phyloP scores from a whole-genome alignment of 305 asterid genomes.

The Lippia alba region DNA sequence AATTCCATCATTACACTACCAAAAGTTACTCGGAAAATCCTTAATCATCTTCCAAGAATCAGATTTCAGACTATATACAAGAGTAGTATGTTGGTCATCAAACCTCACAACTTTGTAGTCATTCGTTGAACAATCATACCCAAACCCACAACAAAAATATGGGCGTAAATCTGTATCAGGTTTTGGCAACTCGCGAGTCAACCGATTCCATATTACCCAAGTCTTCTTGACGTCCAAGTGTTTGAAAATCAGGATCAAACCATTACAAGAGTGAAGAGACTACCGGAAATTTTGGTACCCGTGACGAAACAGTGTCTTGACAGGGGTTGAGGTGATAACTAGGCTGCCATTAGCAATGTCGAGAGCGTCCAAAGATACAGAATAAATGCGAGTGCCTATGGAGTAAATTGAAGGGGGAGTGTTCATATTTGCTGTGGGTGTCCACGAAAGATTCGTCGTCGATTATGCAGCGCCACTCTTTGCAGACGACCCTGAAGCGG shows the following conservation, averaged over 20 bases:
- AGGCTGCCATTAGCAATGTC: background rate
- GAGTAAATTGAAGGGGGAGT: constrained; percentile 1
- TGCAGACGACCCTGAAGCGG: constrained; percentile 28
- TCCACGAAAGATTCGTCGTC: constrained; percentile 29
- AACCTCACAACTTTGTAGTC: constrained; percentile 40
- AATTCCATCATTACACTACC: background rate
- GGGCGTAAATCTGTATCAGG: background rate
- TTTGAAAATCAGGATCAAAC: background rate
- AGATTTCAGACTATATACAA: constrained; percentile 31
- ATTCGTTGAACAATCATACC: constrained; percentile 19
- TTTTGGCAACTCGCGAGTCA: constrained; percentile 12
- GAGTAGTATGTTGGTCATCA: no score
- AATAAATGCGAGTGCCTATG: background rate
- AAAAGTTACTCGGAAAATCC: background rate
- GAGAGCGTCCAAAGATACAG: background rate
- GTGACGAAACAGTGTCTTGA: background rate
- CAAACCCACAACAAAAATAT: background rate
- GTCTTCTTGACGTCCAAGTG: background rate
- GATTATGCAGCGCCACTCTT: constrained; percentile 29
- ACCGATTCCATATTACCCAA: constrained; percentile 29
- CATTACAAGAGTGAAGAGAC: background rate
- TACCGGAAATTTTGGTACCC: background rate
- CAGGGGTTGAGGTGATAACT: background rate
- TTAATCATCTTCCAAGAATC: constrained; percentile 16
- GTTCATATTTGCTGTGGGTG: constrained; percentile 16